These are phyloP conservation scores for Aspergillus fumigatus DNA, from an alignment of 2,329 filamentous ascomycete genomes.

Conservation along the genomic window DNA sequence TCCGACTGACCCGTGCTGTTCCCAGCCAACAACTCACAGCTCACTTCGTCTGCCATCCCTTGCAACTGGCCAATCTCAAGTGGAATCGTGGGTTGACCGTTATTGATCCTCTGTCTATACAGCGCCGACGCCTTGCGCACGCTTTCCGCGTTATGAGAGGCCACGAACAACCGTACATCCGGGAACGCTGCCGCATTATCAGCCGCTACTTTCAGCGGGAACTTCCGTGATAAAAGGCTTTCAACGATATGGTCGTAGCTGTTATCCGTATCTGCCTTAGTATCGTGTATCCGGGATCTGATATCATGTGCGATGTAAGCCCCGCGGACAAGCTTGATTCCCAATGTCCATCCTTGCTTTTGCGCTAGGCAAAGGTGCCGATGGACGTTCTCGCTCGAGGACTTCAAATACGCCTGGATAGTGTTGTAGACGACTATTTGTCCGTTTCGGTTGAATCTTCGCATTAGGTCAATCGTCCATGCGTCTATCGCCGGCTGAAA, in stretches of 20 bases:
- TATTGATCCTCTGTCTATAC: constrained; percentile 33
- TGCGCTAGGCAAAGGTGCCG: constrained; percentile 36
- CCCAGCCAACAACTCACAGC: constrained; percentile 44
- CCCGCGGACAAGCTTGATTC: constrained; percentile 44
- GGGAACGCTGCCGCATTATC: constrained; percentile 11
- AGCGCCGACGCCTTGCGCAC: constrained; percentile 43
- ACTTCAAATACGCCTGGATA: constrained; percentile 45
- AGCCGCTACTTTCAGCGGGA: constrained; percentile 28
- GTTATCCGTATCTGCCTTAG: constrained; percentile 34
- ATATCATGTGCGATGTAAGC: constrained; percentile 43
- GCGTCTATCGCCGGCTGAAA: constrained; percentile 42
- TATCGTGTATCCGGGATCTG: constrained; percentile 33
- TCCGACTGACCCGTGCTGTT: constrained; percentile 7
- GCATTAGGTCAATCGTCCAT: constrained; percentile 46
- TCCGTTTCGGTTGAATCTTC: constrained; percentile 36
- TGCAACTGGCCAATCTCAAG: constrained; percentile 68
- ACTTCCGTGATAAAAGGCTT: constrained; percentile 42
- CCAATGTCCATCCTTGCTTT: constrained; percentile 39
- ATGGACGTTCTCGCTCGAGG: constrained; percentile 33
- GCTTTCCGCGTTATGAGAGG: constrained; percentile 50
- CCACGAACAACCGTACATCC: constrained; percentile 46
- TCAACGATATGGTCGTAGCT: constrained; percentile 50
- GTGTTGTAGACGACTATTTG: constrained; percentile 39
- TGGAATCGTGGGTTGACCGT: constrained; percentile 35
- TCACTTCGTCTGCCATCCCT: constrained; percentile 89